Base-by-base conservation (phyloP, 345 rosid genomes). In the Ceriops decandra region DNA sequence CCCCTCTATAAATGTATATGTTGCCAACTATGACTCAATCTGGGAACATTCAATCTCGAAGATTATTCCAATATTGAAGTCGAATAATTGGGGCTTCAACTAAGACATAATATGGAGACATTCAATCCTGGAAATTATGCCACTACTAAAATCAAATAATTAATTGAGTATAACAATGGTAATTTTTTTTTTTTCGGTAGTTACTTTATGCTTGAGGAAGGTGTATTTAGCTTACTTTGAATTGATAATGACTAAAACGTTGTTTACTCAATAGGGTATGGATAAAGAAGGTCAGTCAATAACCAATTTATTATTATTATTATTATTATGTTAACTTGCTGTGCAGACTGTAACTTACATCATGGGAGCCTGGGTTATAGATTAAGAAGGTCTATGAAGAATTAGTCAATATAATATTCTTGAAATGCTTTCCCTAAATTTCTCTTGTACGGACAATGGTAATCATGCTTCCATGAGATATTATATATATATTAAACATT, bases 201-300 rank as follows among this genome's bases (percentile, higher is more conserved):
- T 77, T 76, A 78, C 76, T 69, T 81, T 70, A 78, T 81, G 60
- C 81, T 66, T 68, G 3, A 57, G 77, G 68, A 67, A 66, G 31
- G 74, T 78, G 36, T 1, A 57, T 62, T 56, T 69, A 42, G 60
- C 62, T 66, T 64, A 64, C 61, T 20, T 74, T 64, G 79, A 60
- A 57, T 58, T 70, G 82, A 81, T 24, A 64, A 52, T 47, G 68
- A 72, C 65, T 5, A 2, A 30, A 47, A 5, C 21, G 47, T 74
- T 21, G 36, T 54, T 57, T 57, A 75, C 2, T 21, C 19, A 1
- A 7, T 21, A 26, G 5, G 53, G 8, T 56, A 13, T 19, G 6
- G 19, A 11, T 21, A 52, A 32, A 49, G 68, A 51, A 62, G 61
- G n/a, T n/a, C n/a, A n/a, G 63, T 32, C 61, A 32, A 63, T 51